phyloP scores from a whole-genome alignment of 768 basidiomycete genomes.

The Suillus luteus region DNA sequence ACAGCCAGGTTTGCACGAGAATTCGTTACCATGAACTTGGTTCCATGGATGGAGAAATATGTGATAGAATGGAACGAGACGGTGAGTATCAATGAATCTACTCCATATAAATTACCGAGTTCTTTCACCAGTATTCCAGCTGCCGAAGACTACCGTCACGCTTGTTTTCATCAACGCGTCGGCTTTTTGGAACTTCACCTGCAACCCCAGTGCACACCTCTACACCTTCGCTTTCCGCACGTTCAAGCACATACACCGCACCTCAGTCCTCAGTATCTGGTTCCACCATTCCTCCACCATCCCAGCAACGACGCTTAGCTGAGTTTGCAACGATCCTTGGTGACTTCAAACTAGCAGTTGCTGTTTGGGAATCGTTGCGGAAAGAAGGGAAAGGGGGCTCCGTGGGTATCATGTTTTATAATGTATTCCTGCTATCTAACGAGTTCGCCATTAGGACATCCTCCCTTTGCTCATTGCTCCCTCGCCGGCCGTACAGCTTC shows the following conservation, averaged over 20 bases:
- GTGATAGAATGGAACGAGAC: slow-evolving; percentile 93
- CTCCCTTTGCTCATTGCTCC: slow-evolving; percentile 73
- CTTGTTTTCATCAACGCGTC: slow-evolving; percentile 83
- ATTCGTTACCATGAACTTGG: slow-evolving; percentile 82
- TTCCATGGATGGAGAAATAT: slow-evolving; percentile 97
- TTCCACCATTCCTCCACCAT: slow-evolving; percentile 41
- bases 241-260: slow-evolving; percentile 42
- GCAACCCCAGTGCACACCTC: slow-evolving; percentile 41
- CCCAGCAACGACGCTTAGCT: slow-evolving; percentile 84
- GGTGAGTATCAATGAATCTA: slow-evolving; percentile 38
- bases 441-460: slow-evolving; percentile 61
- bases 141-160: slow-evolving; percentile 78
- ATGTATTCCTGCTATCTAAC: neutral
- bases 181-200: slow-evolving; percentile 71
- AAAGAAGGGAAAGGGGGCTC: slow-evolving; percentile 89
- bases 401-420: slow-evolving; percentile 46
- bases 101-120: slow-evolving; percentile 10
- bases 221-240: slow-evolving; percentile 35
- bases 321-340: slow-evolving; percentile 94
- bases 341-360: slow-evolving; percentile 81
- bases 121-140: slow-evolving; percentile 52
- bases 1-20: slow-evolving; percentile 82
- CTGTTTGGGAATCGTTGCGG: slow-evolving; percentile 83
- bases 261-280: slow-evolving; percentile 28
- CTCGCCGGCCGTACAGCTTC: slow-evolving; percentile 57